Evolutionary conservation across 441 rosid species (phyloP).

Genomic region (Populus hybrid): DNA sequence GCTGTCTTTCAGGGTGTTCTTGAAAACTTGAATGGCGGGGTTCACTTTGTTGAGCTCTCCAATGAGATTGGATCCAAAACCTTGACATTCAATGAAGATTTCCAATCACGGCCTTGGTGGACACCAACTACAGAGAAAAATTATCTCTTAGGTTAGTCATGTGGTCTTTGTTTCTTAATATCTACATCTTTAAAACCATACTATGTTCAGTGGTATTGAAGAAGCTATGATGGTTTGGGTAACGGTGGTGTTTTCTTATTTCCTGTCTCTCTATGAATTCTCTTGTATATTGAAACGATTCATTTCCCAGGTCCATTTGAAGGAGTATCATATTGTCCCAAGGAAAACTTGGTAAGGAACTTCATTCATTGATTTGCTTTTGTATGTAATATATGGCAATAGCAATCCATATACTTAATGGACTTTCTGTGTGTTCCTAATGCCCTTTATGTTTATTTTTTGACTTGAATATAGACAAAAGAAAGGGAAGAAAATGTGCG

Average conservation of each 20-base stretch:
- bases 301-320: conserved; percentile 79
- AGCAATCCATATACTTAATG: not conserved
- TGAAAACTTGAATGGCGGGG: conserved; percentile 67
- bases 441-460: not conserved
- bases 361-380: conserved; percentile 1
- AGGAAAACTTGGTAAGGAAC: conserved; percentile 58
- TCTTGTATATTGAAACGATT: conserved; percentile 14
- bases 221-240: not conserved
- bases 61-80: conserved; percentile 73
- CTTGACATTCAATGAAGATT: conserved; percentile 85
- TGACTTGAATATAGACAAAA: conserved; percentile 42
- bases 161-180: not conserved
- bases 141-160: conserved; percentile 69
- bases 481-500: conserved; percentile 66
- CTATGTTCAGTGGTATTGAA: not conserved
- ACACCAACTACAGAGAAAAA: conserved; percentile 86
- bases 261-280: not conserved
- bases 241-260: not conserved
- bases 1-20: conserved; percentile 57
- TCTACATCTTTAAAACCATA: not conserved
- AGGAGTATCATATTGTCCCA: conserved; percentile 68
- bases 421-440: not conserved
- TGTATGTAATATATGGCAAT: not conserved
- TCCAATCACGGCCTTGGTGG: conserved; percentile 98
- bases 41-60: conserved; percentile 73